Conservation (phyloP, 495 filamentous ascomycete genomes). For the Chaetomium fimeti region DNA sequence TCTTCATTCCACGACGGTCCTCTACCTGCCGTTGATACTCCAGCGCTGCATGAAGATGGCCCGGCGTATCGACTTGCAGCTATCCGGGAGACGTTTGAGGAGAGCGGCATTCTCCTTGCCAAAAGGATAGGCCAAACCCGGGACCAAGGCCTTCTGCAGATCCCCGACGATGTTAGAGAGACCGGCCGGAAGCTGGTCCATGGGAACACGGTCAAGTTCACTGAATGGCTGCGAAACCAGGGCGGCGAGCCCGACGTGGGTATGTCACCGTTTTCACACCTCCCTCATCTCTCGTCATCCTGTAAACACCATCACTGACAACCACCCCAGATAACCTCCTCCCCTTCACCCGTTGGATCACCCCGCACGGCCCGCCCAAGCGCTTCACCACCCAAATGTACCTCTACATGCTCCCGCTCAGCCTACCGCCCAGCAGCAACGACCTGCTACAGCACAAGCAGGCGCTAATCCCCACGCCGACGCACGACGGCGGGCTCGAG, state of each 20-base stretch:
- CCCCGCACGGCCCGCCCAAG: constrained; percentile 65
- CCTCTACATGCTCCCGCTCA: constrained; percentile 81
- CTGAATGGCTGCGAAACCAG: constrained; percentile 61
- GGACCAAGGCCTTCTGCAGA: constrained; percentile 47
- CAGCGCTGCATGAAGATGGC: constrained; percentile 63
- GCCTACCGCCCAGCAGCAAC: neutral
- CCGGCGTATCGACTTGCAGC: constrained; percentile 71
- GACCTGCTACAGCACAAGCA: constrained; percentile 20
- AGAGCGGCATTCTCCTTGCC: constrained; percentile 85
- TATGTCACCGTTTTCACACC: constrained; percentile 33
- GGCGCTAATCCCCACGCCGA: constrained; percentile 58
- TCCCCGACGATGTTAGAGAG: constrained; percentile 61
- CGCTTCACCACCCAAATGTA: constrained; percentile 96
- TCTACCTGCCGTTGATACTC: constrained; percentile 48
- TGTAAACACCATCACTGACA: neutral
- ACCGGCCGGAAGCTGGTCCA: constrained; percentile 68
- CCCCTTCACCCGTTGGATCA: constrained; percentile 91
- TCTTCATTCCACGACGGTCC: constrained; percentile 67
- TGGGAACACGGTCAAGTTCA: constrained; percentile 55
- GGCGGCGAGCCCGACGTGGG: constrained; percentile 65
- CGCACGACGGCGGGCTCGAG: constrained; percentile 80
- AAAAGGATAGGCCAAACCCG: constrained; percentile 35
- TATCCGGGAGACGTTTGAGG: constrained; percentile 90
- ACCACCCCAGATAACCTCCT: constrained; percentile 56
- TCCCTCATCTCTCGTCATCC: no score